Evolutionary conservation across 2,329 filamentous ascomycete species (phyloP).

Genomic region (Amauroascus verrucosus): DNA sequence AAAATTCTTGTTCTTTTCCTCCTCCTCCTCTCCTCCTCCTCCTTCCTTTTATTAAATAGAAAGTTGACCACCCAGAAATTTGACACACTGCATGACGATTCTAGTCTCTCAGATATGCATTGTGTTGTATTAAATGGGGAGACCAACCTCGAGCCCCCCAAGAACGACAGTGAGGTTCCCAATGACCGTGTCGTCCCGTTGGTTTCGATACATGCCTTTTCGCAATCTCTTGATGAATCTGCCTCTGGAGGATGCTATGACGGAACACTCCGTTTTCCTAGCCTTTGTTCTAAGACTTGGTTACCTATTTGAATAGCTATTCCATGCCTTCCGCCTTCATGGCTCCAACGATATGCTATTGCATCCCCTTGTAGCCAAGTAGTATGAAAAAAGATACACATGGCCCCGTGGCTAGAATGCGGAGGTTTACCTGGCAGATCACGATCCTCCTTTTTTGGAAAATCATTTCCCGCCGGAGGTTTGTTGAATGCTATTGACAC

Average conservation of each 20-base stretch:
- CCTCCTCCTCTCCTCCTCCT: slow-evolving; percentile 33
- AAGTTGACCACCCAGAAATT: slow-evolving; percentile 50
- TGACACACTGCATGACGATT: slow-evolving; percentile 41
- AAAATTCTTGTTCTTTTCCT: slow-evolving; percentile 15
- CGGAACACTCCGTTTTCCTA: too few species aligned
- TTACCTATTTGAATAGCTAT: too few species aligned
- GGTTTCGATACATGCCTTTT: slow-evolving; percentile 35
- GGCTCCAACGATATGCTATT: too few species aligned
- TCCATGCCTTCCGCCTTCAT: too few species aligned
- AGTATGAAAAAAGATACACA: too few species aligned
- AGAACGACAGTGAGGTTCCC: slow-evolving; percentile 41
- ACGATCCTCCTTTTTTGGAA: background rate
- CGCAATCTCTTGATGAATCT: background rate
- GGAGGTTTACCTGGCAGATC: too few species aligned
- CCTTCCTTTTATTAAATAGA: slow-evolving; percentile 35
- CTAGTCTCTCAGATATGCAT: slow-evolving; percentile 37
- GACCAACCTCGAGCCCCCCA: slow-evolving; percentile 39
- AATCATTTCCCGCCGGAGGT: background rate
- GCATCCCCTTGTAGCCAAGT: too few species aligned
- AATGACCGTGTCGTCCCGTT: slow-evolving; percentile 41
- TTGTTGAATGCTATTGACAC: background rate
- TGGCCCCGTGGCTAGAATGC: too few species aligned
- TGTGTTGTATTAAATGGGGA: slow-evolving; percentile 50
- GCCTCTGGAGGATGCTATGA: background rate
- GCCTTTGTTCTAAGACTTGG: too few species aligned